Base-by-base conservation (phyloP, 148 eudicot species). In the Pouteria glomerata region DNA sequence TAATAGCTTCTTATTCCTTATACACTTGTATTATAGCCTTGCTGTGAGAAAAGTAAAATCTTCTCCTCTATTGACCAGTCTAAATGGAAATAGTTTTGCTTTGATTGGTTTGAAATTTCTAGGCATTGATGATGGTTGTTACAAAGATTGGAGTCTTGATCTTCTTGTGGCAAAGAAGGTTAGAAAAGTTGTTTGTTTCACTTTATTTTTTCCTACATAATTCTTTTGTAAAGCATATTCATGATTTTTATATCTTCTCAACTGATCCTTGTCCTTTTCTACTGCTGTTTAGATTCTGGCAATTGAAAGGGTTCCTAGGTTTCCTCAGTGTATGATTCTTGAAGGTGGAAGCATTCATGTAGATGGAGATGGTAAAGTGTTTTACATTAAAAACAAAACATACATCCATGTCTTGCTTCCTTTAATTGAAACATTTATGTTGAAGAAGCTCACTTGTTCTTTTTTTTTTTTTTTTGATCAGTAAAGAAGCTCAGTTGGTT, bases 261-360 rank as follows among this genome's bases (percentile, higher is more conserved):
- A 69, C 14, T 15, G n/a, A 27, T 33, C 57, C 64, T 39, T 21
- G n/a, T 34, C 39, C 34, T 47, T 62, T 68, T 56, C 47, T 72
- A 31, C 73, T 42, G 19, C 19, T 77, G 35, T 47, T n/a, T 78
- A 94, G 98, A 84, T 94, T 77, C 68, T 90, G 77, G 86, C 65
- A 42, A 79, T 88, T 71, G 99, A 89, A 77, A 91, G 76, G 79
- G 65, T 84, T 69, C 93, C 96, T 53, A 88, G 94, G 81, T 95
- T 95, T 87, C 81, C 89, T 11, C 96, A 95, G 34, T 84, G 92
- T 63, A 86, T 95, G 85, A 81, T 92, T 60, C 88, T 95, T 70
- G 99, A 95, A 86, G 99, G 99, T 66, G 99, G 99, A 65, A 92
- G 97, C 88, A 90, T 95, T 69, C 99, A 95, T 76, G 99, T 95